phyloP scores from a whole-genome alignment of 495 filamentous ascomycete species.

The Pseudoneurospora amorphoporcata region DNA sequence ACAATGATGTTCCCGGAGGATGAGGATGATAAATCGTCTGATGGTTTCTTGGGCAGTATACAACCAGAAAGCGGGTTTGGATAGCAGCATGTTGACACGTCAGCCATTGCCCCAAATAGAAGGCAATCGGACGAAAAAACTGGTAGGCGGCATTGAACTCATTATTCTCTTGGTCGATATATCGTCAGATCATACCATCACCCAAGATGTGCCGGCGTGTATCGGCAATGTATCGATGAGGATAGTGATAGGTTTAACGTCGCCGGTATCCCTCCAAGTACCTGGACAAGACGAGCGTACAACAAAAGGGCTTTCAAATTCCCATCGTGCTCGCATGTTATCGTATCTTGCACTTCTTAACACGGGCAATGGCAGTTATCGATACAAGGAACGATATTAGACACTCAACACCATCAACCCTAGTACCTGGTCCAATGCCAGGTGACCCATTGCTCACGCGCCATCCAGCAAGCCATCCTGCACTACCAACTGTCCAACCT shows the following conservation, averaged over 20 bases:
- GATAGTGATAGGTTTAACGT: not conserved
- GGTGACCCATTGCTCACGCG: not conserved
- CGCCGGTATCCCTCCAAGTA: too few species aligned
- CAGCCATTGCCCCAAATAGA: not conserved
- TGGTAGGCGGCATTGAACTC: not conserved
- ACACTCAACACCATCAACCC: not conserved
- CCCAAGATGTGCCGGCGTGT: not conserved
- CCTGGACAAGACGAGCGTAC: too few species aligned
- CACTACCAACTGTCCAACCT: not conserved
- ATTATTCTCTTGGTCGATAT: not conserved
- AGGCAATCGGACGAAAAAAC: not conserved
- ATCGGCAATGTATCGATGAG: not conserved
- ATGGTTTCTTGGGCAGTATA: not conserved
- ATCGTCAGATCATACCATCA: not conserved
- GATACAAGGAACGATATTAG: not conserved
- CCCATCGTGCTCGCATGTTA: too few species aligned
- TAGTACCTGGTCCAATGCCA: not conserved
- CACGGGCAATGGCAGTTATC: too few species aligned
- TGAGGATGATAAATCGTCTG: not conserved
- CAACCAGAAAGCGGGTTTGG: not conserved
- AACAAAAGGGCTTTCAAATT: too few species aligned
- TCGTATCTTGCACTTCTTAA: too few species aligned
- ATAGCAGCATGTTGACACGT: not conserved
- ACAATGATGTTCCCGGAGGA: not conserved
- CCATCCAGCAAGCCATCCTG: not conserved